A percentile compares a stretch with the other conserved stretches of the same genome.
phyloP scores from a whole-genome alignment of 2,329 filamentous ascomycete genomes.

The Pseudopithomyces chartarum region DNA sequence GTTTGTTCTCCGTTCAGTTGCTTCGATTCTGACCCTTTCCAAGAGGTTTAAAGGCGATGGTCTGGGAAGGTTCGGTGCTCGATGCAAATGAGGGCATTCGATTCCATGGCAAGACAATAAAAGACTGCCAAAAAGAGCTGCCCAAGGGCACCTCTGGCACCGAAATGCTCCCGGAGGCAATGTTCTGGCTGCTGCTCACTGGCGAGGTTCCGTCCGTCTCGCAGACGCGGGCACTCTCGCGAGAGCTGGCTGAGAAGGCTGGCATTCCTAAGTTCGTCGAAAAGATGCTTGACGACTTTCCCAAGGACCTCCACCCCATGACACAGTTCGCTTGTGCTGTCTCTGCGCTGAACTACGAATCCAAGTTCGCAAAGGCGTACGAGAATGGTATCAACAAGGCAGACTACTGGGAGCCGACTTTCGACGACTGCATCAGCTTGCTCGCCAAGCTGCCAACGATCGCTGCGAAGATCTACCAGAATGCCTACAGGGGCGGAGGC shows the following conservation, averaged over 20 bases:
- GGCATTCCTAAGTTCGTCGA: slow-evolving; percentile 81
- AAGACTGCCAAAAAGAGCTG: slow-evolving; percentile 92
- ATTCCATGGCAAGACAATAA: slow-evolving; percentile 97
- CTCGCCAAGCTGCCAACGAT: slow-evolving; percentile 96
- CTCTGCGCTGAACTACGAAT: slow-evolving; percentile 93
- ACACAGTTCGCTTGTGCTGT: slow-evolving; percentile 96
- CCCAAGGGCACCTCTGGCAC: slow-evolving; percentile 91
- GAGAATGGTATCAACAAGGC: slow-evolving; percentile 90
- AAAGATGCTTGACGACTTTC: slow-evolving; percentile 89
- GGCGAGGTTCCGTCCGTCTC: slow-evolving; percentile 83
- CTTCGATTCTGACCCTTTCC: neutral
- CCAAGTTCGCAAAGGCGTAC: slow-evolving; percentile 91
- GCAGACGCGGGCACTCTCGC: slow-evolving; percentile 82
- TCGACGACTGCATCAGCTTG: slow-evolving; percentile 91
- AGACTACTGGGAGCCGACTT: slow-evolving; percentile 98
- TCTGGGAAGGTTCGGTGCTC: slow-evolving; percentile 97
- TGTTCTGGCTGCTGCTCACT: slow-evolving; percentile 99
- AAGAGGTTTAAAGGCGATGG: slow-evolving; percentile 90
- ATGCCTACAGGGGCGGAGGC: slow-evolving; percentile 76
- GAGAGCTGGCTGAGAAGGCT: slow-evolving; percentile 85
- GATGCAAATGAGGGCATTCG: slow-evolving; percentile 97
- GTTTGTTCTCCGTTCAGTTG: neutral
- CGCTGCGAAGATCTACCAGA: slow-evolving; percentile 97
- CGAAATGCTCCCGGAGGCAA: slow-evolving; percentile 97
- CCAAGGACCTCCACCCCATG: slow-evolving; percentile 93